phyloP scores from a whole-genome alignment of 2,329 filamentous ascomycete genomes.

The Nemania serpens region DNA sequence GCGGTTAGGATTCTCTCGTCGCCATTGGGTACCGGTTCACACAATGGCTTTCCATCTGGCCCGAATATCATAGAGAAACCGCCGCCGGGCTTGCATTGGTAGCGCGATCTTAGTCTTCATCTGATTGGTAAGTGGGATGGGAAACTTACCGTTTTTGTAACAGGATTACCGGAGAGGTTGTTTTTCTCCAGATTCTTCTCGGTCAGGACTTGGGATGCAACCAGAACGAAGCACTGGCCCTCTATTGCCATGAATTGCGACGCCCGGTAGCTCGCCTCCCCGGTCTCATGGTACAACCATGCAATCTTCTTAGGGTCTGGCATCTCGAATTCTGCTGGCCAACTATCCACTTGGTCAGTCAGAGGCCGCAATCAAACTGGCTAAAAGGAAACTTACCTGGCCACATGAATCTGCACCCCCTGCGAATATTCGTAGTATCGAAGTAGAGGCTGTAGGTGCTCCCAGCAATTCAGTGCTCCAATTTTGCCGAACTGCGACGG shows the following conservation, averaged over 20 bases:
- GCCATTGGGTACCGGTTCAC: slow-evolving; percentile 44
- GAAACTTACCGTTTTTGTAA: slow-evolving; percentile 41
- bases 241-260: slow-evolving; percentile 51
- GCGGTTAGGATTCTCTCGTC: slow-evolving; percentile 56
- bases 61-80: slow-evolving; percentile 57
- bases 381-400: slow-evolving; percentile 30
- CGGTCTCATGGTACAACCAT: slow-evolving; percentile 45
- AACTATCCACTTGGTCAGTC: slow-evolving; percentile 34
- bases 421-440: slow-evolving; percentile 44
- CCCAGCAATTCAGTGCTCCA: slow-evolving; percentile 61
- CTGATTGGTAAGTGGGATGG: slow-evolving; percentile 1
- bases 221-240: slow-evolving; percentile 48
- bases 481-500: slow-evolving; percentile 56
- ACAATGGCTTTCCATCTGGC: slow-evolving; percentile 55
- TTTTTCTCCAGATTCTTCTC: slow-evolving; percentile 47
- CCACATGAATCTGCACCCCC: slow-evolving; percentile 43
- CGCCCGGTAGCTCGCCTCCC: slow-evolving; percentile 41
- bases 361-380: neutral
- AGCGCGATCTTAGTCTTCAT: slow-evolving; percentile 10
- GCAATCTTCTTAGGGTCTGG: slow-evolving; percentile 42
- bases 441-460: slow-evolving; percentile 59
- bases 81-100: slow-evolving; percentile 42
- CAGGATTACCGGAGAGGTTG: slow-evolving; percentile 45
- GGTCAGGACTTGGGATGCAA: slow-evolving; percentile 47
- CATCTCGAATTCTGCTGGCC: slow-evolving; percentile 44